These are phyloP conservation scores for Aspergillus hiratsukae DNA, from an alignment of 2,329 filamentous ascomycete genomes.

Conservation along the genomic window DNA sequence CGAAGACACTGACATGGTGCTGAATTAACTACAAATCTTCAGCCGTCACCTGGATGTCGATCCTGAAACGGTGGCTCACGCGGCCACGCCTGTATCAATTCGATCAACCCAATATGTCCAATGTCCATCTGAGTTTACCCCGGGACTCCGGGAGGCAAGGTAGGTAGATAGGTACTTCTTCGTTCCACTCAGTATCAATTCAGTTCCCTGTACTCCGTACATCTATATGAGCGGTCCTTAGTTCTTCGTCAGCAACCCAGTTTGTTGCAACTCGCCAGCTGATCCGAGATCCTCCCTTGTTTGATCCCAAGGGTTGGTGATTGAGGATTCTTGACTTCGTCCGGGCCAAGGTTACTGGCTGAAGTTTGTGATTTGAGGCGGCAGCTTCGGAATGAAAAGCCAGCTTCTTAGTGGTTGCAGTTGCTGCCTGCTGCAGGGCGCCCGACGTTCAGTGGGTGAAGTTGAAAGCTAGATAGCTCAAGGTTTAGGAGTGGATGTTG, in stretches of 20 bases:
- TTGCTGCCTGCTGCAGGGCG: conserved; percentile 12
- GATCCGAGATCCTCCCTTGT: background rate
- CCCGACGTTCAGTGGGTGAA: conserved; percentile 10
- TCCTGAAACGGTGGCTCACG: conserved; percentile 1
- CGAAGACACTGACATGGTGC: background rate
- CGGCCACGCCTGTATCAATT: background rate
- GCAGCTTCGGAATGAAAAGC: conserved; percentile 11
- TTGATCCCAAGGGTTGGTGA: background rate
- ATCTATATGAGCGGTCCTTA: background rate
- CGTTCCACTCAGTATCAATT: background rate
- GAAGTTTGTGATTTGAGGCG: background rate
- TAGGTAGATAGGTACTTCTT: background rate
- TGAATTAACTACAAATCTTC: background rate
- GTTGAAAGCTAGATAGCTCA: background rate
- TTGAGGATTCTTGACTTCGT: background rate
- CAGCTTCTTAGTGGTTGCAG: conserved; percentile 11
- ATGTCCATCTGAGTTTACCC: background rate
- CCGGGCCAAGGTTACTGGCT: background rate
- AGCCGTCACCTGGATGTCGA: conserved; percentile 12
- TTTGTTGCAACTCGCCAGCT: background rate
- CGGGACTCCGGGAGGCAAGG: background rate
- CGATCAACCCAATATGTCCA: background rate
- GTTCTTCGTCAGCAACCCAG: background rate
- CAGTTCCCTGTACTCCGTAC: background rate
- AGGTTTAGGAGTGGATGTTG: background rate